These are phyloP conservation scores for Lepidium didymum DNA, from an alignment of 345 rosid species.

Conservation along the genomic window DNA sequence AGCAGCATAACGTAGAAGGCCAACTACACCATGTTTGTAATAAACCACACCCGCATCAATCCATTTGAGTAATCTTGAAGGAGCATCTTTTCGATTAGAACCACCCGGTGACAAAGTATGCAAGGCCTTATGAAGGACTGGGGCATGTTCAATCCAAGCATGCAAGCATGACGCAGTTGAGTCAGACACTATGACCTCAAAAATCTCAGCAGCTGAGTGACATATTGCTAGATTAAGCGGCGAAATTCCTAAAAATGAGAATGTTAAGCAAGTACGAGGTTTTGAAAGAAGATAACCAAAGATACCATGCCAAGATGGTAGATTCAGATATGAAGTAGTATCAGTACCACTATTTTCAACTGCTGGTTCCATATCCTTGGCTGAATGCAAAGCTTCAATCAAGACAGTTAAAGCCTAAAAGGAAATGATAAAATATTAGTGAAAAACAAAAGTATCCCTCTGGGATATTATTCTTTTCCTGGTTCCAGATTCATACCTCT, in stretches of 20 bases:
- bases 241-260: slow-evolving; percentile 60
- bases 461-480: not conserved
- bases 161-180: slow-evolving; percentile 76
- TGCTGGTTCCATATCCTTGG: slow-evolving; percentile 66
- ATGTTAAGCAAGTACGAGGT: slow-evolving; percentile 25
- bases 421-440: slow-evolving; percentile 5
- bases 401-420: slow-evolving; percentile 60
- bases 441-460: not conserved
- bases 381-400: slow-evolving; percentile 83
- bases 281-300: slow-evolving; percentile 18
- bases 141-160: slow-evolving; percentile 88
- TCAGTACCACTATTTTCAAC: slow-evolving; percentile 53
- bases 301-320: slow-evolving; percentile 10
- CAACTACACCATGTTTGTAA: slow-evolving; percentile 84
- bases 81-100: slow-evolving; percentile 90
- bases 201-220: slow-evolving; percentile 95
- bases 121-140: slow-evolving; percentile 80
- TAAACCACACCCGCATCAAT: slow-evolving; percentile 90
- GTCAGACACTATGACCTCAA: slow-evolving; percentile 87
- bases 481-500: slow-evolving; percentile 50
- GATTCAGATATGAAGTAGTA: slow-evolving; percentile 13
- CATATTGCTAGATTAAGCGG: slow-evolving; percentile 89
- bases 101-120: slow-evolving; percentile 94
- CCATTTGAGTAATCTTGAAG: slow-evolving; percentile 86
- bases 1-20: slow-evolving; percentile 89